Percentiles rank a stretch among this genome's conserved stretches.
Evolutionary conservation across 345 rosid species (phyloP).

Genomic region (Garcia nutans): DNA sequence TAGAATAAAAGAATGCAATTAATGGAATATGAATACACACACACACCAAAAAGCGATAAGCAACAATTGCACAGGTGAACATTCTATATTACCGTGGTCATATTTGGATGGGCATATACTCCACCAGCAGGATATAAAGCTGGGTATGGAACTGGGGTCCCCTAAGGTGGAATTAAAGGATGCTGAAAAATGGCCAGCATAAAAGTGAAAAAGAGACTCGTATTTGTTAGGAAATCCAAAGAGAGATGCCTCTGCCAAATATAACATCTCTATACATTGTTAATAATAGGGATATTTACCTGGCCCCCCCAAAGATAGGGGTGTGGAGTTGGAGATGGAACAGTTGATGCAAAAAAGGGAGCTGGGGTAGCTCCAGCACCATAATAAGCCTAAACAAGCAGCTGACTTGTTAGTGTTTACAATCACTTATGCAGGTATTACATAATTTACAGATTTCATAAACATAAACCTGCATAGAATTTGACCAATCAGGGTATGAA

Average conservation of each 20-base stretch:
- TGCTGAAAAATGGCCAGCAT: constrained; percentile 50
- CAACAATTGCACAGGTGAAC: not conserved
- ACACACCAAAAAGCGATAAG: not conserved
- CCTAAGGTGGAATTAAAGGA: constrained; percentile 84
- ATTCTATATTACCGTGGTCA: constrained; percentile 57
- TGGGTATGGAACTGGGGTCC: constrained; percentile 91
- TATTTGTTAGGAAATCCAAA: not conserved
- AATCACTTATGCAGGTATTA: constrained; percentile 4
- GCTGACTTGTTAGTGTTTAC: constrained; percentile 23
- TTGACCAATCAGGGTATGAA: constrained; percentile 82
- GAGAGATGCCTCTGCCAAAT: not conserved
- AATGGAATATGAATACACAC: not conserved
- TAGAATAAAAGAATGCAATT: not conserved
- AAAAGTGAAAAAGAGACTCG: constrained; percentile 16
- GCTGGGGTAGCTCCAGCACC: constrained; percentile 83
- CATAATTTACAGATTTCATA: constrained; percentile 7
- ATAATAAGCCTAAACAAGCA: constrained; percentile 74
- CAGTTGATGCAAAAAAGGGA: constrained; percentile 80
- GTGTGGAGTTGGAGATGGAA: constrained; percentile 81
- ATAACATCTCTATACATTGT: not conserved
- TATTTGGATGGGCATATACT: constrained; percentile 82
- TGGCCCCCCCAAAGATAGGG: constrained; percentile 93
- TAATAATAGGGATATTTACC: constrained; percentile 41
- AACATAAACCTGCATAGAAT: constrained; percentile 75
- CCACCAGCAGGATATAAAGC: constrained; percentile 89